Evolutionary conservation across 78 protist species (phyloP), one percentile per base, ranked within the genome.

Genomic region (Dictyostelium citrinum): DNA sequence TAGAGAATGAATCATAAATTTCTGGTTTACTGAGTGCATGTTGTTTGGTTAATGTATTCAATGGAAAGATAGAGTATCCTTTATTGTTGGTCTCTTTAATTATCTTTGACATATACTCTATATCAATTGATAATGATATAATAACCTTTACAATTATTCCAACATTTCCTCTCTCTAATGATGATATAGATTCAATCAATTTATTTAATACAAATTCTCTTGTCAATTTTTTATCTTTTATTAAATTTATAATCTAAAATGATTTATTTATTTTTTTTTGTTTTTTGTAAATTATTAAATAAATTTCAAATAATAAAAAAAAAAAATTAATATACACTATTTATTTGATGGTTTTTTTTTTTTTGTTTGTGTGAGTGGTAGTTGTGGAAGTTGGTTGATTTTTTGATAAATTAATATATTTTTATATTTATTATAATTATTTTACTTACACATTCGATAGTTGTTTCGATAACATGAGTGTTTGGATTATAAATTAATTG

Each of bases 141-240:
- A 49, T 35, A 12, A 46, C 72, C 7, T 80, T 31, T 31, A 80
- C 35, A 20, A 80, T 20, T n/a, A 80, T 24, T 20, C 58, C 29
- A 35, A 80, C 58, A 31, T 29, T 55, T 22, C 27, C 22, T 5
- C 29, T 33, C 5, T 29, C 35, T 16, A 80, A 17, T 55, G 84
- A 80, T 55, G 51, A 9, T 8, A 80, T 7, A 27, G 74, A 80
- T 45, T 80, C 84, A 12, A 80, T 46, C 9, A 80, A 55, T n/a
- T 80, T 67, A 80, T 80, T 80, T 5, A 80, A 35, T 55, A 80
- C n/a, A 22, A 35, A 24, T 80, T 80, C 84, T 58, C 84, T 80
- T 33, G n/a, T 16, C 1, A 55, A 5, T 55, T 58, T 80, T 35
- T 80, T 80, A 33, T 24, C 14, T 80, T 80, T 58, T 22, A 80